phyloP scores from a whole-genome alignment of 306 rosid species.

The Glycine tomentella region DNA sequence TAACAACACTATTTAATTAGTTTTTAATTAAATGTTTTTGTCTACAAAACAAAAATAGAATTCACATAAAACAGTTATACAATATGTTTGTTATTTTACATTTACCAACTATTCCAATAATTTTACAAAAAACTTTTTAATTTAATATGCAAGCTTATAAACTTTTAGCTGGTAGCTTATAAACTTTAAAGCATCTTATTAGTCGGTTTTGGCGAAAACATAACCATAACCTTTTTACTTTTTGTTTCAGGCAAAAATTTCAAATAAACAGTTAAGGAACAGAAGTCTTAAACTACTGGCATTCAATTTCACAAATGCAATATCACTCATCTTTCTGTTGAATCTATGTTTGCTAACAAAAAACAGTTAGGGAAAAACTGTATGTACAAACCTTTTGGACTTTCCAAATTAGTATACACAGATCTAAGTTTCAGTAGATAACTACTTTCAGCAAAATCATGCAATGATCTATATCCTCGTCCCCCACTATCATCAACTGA shows the following conservation, averaged over 20 bases:
- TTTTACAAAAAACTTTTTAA: background rate
- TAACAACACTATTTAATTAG: background rate
- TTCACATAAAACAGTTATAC: background rate
- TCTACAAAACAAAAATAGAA: background rate
- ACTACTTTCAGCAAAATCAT: slow-evolving; percentile 87
- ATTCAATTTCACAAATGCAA: slow-evolving; percentile 21
- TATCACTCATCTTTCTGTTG: slow-evolving; percentile 14
- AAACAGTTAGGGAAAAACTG: background rate
- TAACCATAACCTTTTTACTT: background rate
- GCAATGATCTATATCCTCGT: slow-evolving; percentile 76
- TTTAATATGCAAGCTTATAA: background rate
- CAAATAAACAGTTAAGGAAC: slow-evolving; percentile 11
- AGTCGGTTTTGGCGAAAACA: background rate
- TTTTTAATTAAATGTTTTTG: background rate
- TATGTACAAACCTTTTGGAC: slow-evolving; percentile 53
- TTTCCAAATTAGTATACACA: slow-evolving; percentile 62
- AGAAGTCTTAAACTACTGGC: background rate
- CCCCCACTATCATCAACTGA: slow-evolving; percentile 68
- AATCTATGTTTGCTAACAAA: slow-evolving; percentile 15
- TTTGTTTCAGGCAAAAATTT: slow-evolving; percentile 1
- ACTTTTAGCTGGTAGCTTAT: background rate
- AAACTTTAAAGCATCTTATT: background rate
- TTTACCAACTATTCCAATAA: background rate
- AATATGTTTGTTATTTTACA: background rate
- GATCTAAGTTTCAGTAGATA: slow-evolving; percentile 76